Conservation (phyloP, 768 basidiomycete species). For the Cyclocybe aegerita region DNA sequence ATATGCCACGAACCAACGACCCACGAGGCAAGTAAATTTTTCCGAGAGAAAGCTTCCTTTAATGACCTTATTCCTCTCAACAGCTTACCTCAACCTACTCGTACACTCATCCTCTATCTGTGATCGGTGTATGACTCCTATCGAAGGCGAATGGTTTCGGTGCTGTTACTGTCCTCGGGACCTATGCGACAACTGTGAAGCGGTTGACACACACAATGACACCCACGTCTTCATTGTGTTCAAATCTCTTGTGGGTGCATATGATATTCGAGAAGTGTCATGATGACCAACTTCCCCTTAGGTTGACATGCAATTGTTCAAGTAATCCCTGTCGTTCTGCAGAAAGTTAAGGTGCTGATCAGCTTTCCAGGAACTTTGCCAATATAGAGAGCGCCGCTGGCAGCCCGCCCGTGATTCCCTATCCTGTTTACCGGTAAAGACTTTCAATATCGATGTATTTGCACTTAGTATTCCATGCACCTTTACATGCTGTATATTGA, state of each 20-base stretch:
- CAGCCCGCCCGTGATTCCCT: constrained; percentile 58
- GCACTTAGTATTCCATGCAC: constrained; percentile 10
- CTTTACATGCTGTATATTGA: constrained; percentile 2
- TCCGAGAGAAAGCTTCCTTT: not conserved
- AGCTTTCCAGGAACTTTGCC: constrained; percentile 42
- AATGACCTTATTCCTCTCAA: not conserved
- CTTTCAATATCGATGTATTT: constrained; percentile 6
- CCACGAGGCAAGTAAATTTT: constrained; percentile 52
- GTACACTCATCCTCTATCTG: constrained; percentile 72
- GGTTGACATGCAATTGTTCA: constrained; percentile 76
- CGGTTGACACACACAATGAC: constrained; percentile 76
- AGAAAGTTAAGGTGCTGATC: constrained; percentile 8
- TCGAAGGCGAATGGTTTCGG: constrained; percentile 87
- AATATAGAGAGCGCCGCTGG: constrained; percentile 56
- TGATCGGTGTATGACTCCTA: constrained; percentile 81
- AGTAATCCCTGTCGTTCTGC: constrained; percentile 32
- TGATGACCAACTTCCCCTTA: constrained; percentile 20
- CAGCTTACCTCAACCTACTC: constrained; percentile 65
- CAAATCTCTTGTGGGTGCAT: constrained; percentile 67
- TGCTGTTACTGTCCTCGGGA: constrained; percentile 89
- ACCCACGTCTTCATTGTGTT: constrained; percentile 86
- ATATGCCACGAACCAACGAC: constrained; percentile 35
- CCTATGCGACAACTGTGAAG: constrained; percentile 83
- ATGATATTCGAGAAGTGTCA: not conserved
- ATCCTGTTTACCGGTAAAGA: constrained; percentile 54